Evolutionary conservation across 225 moss, liverwort and hornwort genomes (phyloP).

Genomic region (Marchantia polymorpha): DNA sequence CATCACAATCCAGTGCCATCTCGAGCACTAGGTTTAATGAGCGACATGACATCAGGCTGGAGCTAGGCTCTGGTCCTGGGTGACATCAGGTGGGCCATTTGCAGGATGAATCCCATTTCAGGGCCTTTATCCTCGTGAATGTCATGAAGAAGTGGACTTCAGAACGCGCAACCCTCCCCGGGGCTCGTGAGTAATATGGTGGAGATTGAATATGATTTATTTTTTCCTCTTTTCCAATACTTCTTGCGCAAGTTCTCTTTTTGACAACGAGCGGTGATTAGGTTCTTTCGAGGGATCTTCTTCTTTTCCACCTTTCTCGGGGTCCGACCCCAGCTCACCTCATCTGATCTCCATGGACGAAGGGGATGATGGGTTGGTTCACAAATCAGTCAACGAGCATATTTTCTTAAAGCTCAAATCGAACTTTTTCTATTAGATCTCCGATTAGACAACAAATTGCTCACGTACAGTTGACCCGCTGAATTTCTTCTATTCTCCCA

Average conservation of each 20-base stretch:
- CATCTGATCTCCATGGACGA: neutral
- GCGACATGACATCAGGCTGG: neutral
- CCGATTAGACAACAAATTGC: no score
- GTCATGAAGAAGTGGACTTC: neutral
- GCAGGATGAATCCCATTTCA: no score
- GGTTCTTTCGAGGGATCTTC: no score
- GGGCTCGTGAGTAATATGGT: no score
- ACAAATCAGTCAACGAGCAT: no score
- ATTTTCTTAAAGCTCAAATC: no score
- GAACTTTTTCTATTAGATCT: no score
- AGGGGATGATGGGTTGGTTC: neutral
- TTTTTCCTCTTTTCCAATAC: neutral
- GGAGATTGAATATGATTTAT: no score
- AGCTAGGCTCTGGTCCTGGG: neutral
- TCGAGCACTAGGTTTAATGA: neutral
- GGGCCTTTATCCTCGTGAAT: neutral
- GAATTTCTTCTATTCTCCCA: no score
- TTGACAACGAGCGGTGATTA: neutral
- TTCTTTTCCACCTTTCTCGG: neutral
- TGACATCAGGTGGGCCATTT: conserved; percentile 4
- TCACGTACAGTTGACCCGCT: no score
- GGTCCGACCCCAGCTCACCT: neutral
- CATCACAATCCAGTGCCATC: neutral
- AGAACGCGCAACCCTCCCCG: no score
- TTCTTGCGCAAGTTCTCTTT: neutral